Conservation (phyloP, 768 basidiomycete genomes). For the Erythrobasidium yunnanense region DNA sequence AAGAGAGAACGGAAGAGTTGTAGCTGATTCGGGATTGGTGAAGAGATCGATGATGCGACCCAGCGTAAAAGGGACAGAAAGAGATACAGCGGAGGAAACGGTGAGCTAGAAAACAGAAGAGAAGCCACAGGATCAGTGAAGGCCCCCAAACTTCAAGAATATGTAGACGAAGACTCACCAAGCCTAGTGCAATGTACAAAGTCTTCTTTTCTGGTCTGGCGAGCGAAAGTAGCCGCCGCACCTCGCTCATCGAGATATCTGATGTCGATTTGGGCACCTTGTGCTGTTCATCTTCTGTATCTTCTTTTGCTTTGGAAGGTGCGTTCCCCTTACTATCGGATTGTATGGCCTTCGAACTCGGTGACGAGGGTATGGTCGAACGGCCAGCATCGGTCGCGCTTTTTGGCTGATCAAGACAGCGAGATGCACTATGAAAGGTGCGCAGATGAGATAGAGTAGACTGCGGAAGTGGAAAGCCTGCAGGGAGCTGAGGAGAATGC, state of each 20-base stretch:
- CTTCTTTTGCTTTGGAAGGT: background rate
- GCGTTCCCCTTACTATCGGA: no score
- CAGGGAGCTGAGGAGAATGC: no score
- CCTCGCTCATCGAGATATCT: slow-evolving; percentile 21
- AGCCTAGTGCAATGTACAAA: slow-evolving; percentile 59
- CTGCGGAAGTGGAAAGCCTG: no score
- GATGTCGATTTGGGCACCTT: background rate
- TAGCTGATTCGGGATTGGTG: slow-evolving; percentile 27
- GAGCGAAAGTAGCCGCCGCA: slow-evolving; percentile 50
- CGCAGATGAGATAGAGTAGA: no score
- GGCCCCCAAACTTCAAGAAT: no score
- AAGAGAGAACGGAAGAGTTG: slow-evolving; percentile 63
- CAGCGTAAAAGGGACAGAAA: slow-evolving; percentile 85
- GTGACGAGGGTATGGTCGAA: no score
- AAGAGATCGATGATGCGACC: slow-evolving; percentile 93
- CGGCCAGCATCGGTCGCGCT: no score
- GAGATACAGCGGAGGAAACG: slow-evolving; percentile 77
- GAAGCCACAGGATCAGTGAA: no score
- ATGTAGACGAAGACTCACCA: slow-evolving; percentile 42
- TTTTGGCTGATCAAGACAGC: no score
- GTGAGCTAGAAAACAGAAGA: slow-evolving; percentile 49
- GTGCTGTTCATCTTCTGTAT: background rate
- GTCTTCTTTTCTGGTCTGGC: slow-evolving; percentile 73
- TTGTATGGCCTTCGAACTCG: no score
- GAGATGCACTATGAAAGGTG: no score